Percentiles rank a stretch among this genome's conserved stretches.
These are phyloP conservation scores for Neopestalotiopsis sp. DNA, from an alignment of 2,329 filamentous ascomycete genomes.

Conservation along the genomic window DNA sequence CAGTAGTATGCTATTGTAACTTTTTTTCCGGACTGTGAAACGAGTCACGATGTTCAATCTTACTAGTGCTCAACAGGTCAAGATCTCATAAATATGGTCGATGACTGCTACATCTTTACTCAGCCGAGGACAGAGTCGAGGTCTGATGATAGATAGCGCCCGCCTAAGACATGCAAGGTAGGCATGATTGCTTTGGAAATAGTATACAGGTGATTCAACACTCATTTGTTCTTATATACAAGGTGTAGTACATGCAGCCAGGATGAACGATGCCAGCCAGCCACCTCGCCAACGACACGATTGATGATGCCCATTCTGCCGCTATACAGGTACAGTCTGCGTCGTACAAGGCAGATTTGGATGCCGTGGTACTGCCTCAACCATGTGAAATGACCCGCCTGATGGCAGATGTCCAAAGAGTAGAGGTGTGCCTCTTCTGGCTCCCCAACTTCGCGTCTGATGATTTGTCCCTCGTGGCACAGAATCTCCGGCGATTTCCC, in stretches of 20 bases:
- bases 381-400: too few relatives aligned
- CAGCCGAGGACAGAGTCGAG: too few relatives aligned
- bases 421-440: too few relatives aligned
- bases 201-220: not conserved
- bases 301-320: not conserved
- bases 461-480: not conserved
- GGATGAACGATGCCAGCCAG: not conserved
- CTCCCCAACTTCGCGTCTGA: not conserved
- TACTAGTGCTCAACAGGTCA: too few relatives aligned
- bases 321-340: not conserved
- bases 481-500: not conserved
- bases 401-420: not conserved
- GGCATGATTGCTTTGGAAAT: not conserved
- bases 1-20: too few relatives aligned
- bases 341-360: too few relatives aligned
- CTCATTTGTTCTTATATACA: not conserved
- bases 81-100: too few relatives aligned
- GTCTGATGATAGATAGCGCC: too few relatives aligned
- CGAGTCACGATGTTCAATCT: too few relatives aligned
- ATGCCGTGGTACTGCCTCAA: too few relatives aligned
- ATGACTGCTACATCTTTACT: too few relatives aligned
- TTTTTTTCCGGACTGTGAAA: too few relatives aligned
- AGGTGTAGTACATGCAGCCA: not conserved
- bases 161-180: not conserved
- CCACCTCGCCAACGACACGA: not conserved